phyloP scores from a whole-genome alignment of 495 filamentous ascomycete species.

The Neurospora intermedia region DNA sequence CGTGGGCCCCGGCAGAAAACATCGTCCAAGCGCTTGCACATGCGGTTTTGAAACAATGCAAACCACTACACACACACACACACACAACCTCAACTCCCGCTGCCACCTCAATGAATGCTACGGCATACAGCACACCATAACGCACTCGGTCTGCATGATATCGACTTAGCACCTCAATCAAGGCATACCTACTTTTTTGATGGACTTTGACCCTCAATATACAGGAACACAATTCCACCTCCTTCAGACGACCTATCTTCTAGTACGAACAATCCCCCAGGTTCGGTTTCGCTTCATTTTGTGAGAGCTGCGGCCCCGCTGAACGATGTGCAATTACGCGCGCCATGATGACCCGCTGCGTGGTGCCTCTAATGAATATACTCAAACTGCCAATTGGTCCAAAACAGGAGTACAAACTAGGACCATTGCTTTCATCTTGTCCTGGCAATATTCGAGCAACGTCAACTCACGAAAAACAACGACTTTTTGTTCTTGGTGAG shows the following conservation, averaged over 20 bases:
- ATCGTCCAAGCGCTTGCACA: background rate
- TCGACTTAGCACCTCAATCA: background rate
- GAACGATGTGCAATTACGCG: background rate
- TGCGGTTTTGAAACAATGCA: background rate
- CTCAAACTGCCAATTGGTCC: background rate
- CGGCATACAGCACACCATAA: background rate
- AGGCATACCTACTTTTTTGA: background rate
- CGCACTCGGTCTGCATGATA: background rate
- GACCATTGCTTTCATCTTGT: background rate
- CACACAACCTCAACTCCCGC: background rate
- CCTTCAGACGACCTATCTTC: background rate
- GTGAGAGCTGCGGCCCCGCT: background rate
- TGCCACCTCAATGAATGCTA: background rate
- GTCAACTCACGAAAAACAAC: background rate
- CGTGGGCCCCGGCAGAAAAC: background rate
- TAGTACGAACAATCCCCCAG: background rate
- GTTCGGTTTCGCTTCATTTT: background rate
- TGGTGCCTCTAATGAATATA: background rate
- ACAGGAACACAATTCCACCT: no score
- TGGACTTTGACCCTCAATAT: no score
- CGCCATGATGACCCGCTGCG: background rate
- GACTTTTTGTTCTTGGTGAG: background rate
- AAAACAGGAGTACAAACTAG: background rate
- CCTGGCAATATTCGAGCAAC: background rate
- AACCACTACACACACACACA: background rate